Evolutionary conservation across 2,329 filamentous ascomycete genomes (phyloP), one percentile per base, ranked within the genome.

Genomic region (Hypoxylon sp.): DNA sequence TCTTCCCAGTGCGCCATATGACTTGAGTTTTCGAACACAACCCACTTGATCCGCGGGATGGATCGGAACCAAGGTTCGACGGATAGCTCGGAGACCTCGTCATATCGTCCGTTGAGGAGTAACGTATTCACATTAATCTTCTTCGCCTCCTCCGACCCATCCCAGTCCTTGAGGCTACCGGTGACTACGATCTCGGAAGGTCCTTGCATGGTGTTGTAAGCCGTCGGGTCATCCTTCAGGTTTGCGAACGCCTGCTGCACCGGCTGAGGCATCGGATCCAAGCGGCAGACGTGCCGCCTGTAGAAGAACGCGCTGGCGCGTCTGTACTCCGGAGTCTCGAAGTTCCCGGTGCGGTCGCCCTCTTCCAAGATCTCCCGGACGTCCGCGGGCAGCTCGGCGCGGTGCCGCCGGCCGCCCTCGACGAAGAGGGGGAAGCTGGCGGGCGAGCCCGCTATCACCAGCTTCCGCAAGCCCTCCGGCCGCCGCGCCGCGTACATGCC

Each of bases 1-100:
- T 68, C 61, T 34, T 70, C 68, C 47, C 56, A 67, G 22, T 69
- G 68, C 4, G 58, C 22, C 62, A 68, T 68, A 50, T 68, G 68
- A 32, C 56, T 62, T 11, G 68, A 62, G 7, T 63, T 68, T 32
- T 68, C 65, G 3, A 71, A 54, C 3, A 57, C 61, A 1, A 69
- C 51, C 69, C 69, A 69, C 22, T 63, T 69, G 26, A 71, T 47
- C 20, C 56, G 53, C 3, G 69, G 67, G n/a, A 71, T 68, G 6
- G 47, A 15, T 6, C 30, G 15, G 61, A 71, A 68, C 69, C 62
- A 65, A 1, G 59, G 63, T 47, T 56, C 43, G 4, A 68, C 32
- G 26, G 46, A 63, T 3, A 24, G 3, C n/a, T 66, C 63, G 5
- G 20, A 56, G 2, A 53, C 39, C 17, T 66, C 66, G 32, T 65